Evolutionary conservation across 2,329 filamentous ascomycete genomes (phyloP), one percentile per base, ranked within the genome.

Genomic region (Niveomyces coronatus): DNA sequence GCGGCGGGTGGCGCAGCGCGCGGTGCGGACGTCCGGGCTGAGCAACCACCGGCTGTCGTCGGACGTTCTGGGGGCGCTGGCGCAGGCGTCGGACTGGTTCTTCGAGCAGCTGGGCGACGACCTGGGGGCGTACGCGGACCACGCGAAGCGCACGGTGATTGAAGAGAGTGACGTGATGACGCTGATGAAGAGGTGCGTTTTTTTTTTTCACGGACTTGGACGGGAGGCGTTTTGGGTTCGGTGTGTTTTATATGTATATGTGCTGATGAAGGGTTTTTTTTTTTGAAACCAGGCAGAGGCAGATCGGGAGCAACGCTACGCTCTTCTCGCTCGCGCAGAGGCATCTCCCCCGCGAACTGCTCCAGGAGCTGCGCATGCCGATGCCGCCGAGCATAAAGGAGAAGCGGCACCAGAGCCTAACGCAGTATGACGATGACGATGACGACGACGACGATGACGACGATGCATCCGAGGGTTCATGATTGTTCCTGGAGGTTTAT

Each of bases 21-120:
- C 86, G 51, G 72, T 82, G 15, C 76, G 78, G 48, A 75, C 74
- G 4, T 74, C 78, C 31, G 77, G 79, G 15, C 65, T 71, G 9
- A 71, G 71, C 48, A 85, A 81, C 48, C 65, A 74, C 5, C 84
- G 80, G 47, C 73, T 94, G 32, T 77, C 71, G 41, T 76, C 82
- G 31, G 84, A 91, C 36, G 79, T 83, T 2, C 63, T 94, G 26
- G 71, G 74, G 20, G 80, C 81, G 4, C 76, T 94, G 38, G 78
- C 81, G 51, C 80, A 86, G 54, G 85, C 86, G 1, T 84, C 84
- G 3, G 85, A 93, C 44, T 91, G 85, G 82, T 94, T 87, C 58
- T 94, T 94, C 55, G 85, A 93, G 60, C 87, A 94, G 57, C 65
- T 84, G 3, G 78, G 83, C 33, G 82, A 87, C 43, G 86, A 94